Evolutionary conservation across 2,329 filamentous ascomycete species (phyloP), one percentile per base, ranked within the genome.

Genomic region (Trichophyton schoenleinii): DNA sequence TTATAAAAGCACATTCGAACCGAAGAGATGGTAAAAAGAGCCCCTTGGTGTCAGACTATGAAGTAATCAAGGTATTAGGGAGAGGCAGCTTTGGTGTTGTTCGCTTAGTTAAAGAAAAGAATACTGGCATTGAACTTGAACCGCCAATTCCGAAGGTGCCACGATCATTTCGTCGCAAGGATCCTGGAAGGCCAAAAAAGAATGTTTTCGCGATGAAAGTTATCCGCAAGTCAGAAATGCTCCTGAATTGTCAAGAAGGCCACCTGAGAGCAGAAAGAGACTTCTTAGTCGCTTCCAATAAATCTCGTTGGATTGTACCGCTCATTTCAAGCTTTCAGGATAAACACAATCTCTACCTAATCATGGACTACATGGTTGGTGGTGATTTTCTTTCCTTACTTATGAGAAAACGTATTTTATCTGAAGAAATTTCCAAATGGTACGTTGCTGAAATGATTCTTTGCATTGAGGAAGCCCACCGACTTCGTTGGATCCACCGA

Each of bases 331-430:
- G 90, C 69, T 97, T 97, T 66, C 90, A 97, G 72, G 94, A 97
- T 71, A 78, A 82, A 41, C 81, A 83, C 48, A 89, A 89, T 67
- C 79, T 99, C 4, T 97, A 97, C 68, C 83, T 99, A 4, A 88
- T 96, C 59, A 96, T 97, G 91, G 91, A 97, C 63, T 99, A 95
- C 70, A 96, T 96, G 90, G 87, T 95, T 1, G 94, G 92, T 0
- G 92, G 94, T 0, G 92, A 99, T 71, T 97, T 99, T 66, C 80
- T 99, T 0, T 89, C 89, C 1, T 75, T 96, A 0, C 77, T 99
- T 15, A 87, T 96, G 61, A 85, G 91, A 15, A 88, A 95, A 69
- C 91, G 94, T 64, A 83, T 89, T 1, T 79, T 99, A 1, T 84
- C 84, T 61, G 94, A 97, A 72, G 78, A 81, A 0, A 83, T 89